Conservation (phyloP, 139 green algal species). For the Chlorella sp. region DNA sequence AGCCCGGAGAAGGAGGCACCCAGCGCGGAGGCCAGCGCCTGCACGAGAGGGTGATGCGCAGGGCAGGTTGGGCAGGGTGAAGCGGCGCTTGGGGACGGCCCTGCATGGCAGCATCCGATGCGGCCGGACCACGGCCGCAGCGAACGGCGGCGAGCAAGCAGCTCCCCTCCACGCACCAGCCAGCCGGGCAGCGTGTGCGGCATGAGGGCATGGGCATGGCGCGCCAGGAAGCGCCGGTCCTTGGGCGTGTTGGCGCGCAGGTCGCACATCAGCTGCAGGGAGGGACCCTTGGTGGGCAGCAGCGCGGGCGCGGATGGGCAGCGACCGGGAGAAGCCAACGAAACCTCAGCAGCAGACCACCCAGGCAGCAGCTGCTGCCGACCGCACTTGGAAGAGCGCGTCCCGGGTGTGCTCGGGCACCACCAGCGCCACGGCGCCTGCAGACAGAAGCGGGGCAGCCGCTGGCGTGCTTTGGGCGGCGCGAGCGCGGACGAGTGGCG, state of each 20-base stretch:
- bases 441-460: no score
- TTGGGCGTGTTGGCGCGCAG: constrained; percentile 48
- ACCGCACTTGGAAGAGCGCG: constrained; percentile 38
- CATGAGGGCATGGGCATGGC: constrained; percentile 13
- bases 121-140: neutral
- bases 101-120: neutral
- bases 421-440: constrained; percentile 17
- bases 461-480: no score
- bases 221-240: constrained; percentile 29
- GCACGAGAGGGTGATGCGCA: neutral
- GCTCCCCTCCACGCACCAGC: constrained; percentile 1
- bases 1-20: constrained; percentile 11
- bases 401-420: constrained; percentile 49
- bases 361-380: neutral
- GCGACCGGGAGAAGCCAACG: neutral
- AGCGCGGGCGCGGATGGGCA: neutral
- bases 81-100: no score
- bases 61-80: neutral
- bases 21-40: constrained; percentile 26
- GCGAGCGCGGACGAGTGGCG: neutral
- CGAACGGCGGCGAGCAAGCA: neutral
- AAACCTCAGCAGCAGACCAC: neutral
- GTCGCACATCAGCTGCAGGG: constrained; percentile 52
- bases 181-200: constrained; percentile 32
- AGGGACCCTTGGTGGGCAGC: neutral